Conservation (phyloP, 257 asterid genomes). For the Capsicum chinense region DNA sequence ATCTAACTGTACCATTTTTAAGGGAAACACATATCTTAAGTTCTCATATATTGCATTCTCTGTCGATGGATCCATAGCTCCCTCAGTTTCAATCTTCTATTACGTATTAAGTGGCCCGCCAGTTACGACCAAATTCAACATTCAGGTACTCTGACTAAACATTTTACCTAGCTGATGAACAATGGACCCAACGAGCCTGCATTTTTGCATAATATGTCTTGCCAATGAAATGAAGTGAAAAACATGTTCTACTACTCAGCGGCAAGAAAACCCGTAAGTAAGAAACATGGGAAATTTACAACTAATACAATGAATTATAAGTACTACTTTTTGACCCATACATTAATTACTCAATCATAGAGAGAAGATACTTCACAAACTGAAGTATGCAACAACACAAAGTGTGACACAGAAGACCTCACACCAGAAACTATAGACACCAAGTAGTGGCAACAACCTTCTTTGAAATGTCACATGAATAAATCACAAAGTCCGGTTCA, state of each 20-base stretch:
- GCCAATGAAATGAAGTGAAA: not conserved
- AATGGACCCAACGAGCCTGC: not conserved
- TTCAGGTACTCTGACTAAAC: not conserved
- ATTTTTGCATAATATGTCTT: not conserved
- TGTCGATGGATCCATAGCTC: not conserved
- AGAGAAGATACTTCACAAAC: constrained; percentile 15
- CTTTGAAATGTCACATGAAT: constrained; percentile 6
- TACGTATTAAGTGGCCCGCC: not conserved
- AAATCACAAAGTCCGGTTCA: not conserved
- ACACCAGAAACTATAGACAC: not conserved
- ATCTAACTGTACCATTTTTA: too few species aligned
- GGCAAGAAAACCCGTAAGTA: not conserved
- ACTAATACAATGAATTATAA: not conserved
- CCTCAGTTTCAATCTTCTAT: not conserved
- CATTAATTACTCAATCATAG: not conserved
- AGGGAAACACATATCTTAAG: too few species aligned
- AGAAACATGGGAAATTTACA: not conserved
- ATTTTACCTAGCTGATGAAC: not conserved
- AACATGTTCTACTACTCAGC: not conserved
- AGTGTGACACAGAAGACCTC: not conserved
- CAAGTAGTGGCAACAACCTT: not conserved
- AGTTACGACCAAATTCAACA: not conserved
- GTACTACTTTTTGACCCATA: not conserved
- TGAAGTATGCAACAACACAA: constrained; percentile 17
- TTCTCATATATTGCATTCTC: not conserved